A percentile compares a stretch with the other conserved stretches of the same genome.
Conservation (phyloP, 148 eudicot genomes). For the Silene latifolia region DNA sequence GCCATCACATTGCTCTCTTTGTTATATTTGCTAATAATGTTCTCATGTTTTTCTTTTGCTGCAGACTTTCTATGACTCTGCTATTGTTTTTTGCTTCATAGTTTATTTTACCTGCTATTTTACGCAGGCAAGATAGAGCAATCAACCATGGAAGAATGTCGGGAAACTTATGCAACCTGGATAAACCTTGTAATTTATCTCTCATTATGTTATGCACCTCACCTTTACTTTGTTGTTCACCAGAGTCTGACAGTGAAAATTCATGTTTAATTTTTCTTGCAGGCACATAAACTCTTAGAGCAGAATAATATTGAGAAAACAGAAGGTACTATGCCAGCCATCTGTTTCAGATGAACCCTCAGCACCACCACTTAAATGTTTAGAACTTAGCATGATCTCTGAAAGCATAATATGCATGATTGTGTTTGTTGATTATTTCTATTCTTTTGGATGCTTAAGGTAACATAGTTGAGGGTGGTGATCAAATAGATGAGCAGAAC, state of each 20-base stretch:
- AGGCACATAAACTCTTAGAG: constrained; percentile 75
- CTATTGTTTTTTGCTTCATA: not conserved
- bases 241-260: constrained; percentile 13
- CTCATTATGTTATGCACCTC: constrained; percentile 8
- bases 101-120: not conserved
- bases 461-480: constrained; percentile 20
- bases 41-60: not conserved
- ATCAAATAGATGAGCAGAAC: constrained; percentile 30
- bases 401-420: not conserved
- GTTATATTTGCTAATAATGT: not conserved
- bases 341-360: not conserved
- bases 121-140: constrained; percentile 85
- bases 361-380: not conserved
- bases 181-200: constrained; percentile 55
- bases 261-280: constrained; percentile 26
- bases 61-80: not conserved
- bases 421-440: not conserved
- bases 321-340: constrained; percentile 37
- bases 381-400: not conserved
- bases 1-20: not conserved
- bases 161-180: constrained; percentile 70
- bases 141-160: constrained; percentile 76
- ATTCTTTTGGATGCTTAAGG: constrained; percentile 12
- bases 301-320: constrained; percentile 57
- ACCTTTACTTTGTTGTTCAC: constrained; percentile 7